phyloP scores from a whole-genome alignment of 1,284 basidiomycete genomes.

The Trametes sp. region DNA sequence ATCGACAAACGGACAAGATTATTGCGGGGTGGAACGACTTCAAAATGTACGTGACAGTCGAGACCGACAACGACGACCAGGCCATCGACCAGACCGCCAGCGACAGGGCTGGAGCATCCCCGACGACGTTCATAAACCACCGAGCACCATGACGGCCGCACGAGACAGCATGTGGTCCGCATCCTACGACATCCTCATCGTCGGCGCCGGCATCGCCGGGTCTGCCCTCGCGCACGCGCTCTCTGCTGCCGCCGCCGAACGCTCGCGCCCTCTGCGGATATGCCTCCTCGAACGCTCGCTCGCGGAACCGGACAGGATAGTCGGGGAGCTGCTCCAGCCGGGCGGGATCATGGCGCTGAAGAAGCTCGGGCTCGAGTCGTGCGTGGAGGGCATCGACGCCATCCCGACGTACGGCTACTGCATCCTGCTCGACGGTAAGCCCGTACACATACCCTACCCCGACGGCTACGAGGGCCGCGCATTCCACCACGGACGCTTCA shows the following conservation, averaged over 20 bases:
- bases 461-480: conserved; percentile 73
- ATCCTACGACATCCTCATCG: conserved; percentile 80
- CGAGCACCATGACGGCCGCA: conserved; percentile 14
- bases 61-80: conserved; percentile 29
- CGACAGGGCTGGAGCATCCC: conserved; percentile 28
- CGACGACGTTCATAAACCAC: conserved; percentile 22
- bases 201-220: conserved; percentile 92
- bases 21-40: conserved; percentile 19
- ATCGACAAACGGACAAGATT: not conserved
- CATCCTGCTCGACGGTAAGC: conserved; percentile 72
- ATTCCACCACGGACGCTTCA: conserved; percentile 96
- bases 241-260: conserved; percentile 53
- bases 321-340: conserved; percentile 96
- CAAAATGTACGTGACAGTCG: conserved; percentile 22
- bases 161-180: conserved; percentile 29
- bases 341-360: conserved; percentile 86
- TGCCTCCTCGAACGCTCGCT: conserved; percentile 90
- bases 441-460: conserved; percentile 92
- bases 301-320: conserved; percentile 93
- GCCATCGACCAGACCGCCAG: conserved; percentile 23
- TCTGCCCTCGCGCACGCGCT: conserved; percentile 78
- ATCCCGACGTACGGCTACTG: conserved; percentile 90
- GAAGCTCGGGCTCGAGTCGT: conserved; percentile 78
- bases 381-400: conserved; percentile 89
- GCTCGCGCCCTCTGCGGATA: conserved; percentile 72